A percentile compares a stretch with the other conserved stretches of the same genome.
Conservation (phyloP, 306 rosid genomes). For the Vachellia collinsii region DNA sequence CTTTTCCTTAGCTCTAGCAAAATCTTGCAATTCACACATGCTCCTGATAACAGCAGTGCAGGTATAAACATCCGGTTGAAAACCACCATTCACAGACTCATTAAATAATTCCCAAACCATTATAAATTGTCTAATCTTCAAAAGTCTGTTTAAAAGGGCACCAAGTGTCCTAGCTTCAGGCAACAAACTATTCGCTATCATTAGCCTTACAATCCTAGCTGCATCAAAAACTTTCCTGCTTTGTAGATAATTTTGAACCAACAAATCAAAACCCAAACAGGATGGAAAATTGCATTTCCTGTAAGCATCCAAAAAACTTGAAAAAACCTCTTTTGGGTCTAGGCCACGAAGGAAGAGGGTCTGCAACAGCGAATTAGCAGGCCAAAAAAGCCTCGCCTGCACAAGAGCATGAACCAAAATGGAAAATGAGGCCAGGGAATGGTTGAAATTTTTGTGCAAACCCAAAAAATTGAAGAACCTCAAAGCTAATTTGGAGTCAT, state of each 20-base stretch:
- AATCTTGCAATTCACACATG: conserved; percentile 77
- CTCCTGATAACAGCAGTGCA: conserved; percentile 68
- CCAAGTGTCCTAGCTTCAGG: conserved; percentile 86
- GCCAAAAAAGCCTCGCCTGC: conserved; percentile 65
- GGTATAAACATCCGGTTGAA: conserved; percentile 64
- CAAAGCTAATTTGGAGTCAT: conserved; percentile 75
- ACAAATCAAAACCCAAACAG: conserved; percentile 77
- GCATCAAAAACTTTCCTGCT: conserved; percentile 57
- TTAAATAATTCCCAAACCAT: conserved; percentile 66
- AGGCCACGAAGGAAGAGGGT: conserved; percentile 75
- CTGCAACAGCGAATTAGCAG: conserved; percentile 77
- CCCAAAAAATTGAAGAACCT: conserved; percentile 94
- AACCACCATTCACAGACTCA: conserved; percentile 63
- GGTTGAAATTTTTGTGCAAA: conserved; percentile 70
- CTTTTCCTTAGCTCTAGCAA: conserved; percentile 64
- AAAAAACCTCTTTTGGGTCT: conserved; percentile 57
- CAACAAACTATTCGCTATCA: conserved; percentile 55
- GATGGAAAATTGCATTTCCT: conserved; percentile 46
- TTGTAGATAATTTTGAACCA: conserved; percentile 69
- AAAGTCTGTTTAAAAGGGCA: conserved; percentile 74
- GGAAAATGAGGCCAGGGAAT: conserved; percentile 73
- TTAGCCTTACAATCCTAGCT: conserved; percentile 57
- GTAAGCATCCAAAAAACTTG: conserved; percentile 47
- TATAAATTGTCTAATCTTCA: conserved; percentile 63
- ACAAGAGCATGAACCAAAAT: conserved; percentile 75